phyloP scores from a whole-genome alignment of 345 rosid species.

The Streptanthus diversifolius region DNA sequence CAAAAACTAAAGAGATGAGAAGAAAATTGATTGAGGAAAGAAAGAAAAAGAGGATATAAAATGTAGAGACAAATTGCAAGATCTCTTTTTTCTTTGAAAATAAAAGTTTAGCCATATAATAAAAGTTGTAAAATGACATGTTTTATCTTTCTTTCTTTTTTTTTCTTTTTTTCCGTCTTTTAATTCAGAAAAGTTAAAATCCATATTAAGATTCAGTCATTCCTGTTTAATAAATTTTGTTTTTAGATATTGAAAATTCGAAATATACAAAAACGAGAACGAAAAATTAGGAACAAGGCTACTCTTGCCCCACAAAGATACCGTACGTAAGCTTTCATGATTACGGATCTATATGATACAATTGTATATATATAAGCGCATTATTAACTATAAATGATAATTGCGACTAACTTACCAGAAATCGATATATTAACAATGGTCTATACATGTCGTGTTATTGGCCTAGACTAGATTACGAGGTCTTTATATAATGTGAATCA shows the following conservation, averaged over 20 bases:
- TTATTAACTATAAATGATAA: neutral
- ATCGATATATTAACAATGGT: neutral
- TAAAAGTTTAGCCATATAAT: neutral
- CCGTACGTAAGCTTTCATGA: slow-evolving; percentile 21
- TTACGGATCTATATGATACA: slow-evolving; percentile 21
- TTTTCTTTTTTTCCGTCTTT: slow-evolving; percentile 11
- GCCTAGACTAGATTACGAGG: neutral
- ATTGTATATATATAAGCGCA: neutral
- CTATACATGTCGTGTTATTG: neutral
- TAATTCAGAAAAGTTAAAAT: slow-evolving; percentile 4
- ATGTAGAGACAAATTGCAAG: slow-evolving; percentile 19
- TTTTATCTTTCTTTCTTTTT: slow-evolving; percentile 6
- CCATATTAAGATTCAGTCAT: slow-evolving; percentile 13
- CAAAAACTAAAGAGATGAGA: neutral
- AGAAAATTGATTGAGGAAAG: neutral
- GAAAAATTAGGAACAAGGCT: neutral
- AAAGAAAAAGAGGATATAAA: slow-evolving; percentile 6
- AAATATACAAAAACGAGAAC: neutral
- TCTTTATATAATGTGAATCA: neutral
- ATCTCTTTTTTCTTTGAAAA: neutral
- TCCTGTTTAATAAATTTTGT: neutral
- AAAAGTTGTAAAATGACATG: slow-evolving; percentile 21
- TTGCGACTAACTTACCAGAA: neutral
- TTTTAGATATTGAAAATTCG: neutral
- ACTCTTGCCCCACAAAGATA: slow-evolving; percentile 20